Evolutionary conservation across 2,329 filamentous ascomycete genomes (phyloP).

Genomic region (Cryphonectria parasitica): DNA sequence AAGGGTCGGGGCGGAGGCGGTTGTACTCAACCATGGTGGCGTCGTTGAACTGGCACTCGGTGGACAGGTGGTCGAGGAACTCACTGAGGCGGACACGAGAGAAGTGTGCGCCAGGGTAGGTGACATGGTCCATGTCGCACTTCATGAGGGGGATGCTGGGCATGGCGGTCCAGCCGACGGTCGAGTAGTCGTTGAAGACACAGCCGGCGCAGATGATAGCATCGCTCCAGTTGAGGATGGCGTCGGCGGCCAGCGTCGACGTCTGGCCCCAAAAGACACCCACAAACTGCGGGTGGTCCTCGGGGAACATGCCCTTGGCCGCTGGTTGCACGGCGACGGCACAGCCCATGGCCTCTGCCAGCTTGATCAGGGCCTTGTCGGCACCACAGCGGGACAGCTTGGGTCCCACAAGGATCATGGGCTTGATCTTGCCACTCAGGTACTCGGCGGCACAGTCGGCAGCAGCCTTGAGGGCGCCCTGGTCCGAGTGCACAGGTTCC

Average conservation of each 20-base stretch:
- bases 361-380: conserved; percentile 33
- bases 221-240: conserved; percentile 36
- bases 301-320: conserved; percentile 38
- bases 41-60: conserved; percentile 32
- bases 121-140: conserved; percentile 36
- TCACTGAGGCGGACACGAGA: conserved; percentile 35
- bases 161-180: conserved; percentile 37
- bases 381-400: conserved; percentile 32
- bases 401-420: conserved; percentile 35
- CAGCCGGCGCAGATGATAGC: conserved; percentile 36
- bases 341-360: conserved; percentile 36
- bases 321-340: conserved; percentile 37
- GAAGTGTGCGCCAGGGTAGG: conserved; percentile 35
- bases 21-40: conserved; percentile 36
- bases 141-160: conserved; percentile 35
- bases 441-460: conserved; percentile 32
- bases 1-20: conserved; percentile 33
- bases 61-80: conserved; percentile 34
- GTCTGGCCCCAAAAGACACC: conserved; percentile 37
- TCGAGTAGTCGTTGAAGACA: conserved; percentile 37
- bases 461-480: conserved; percentile 34
- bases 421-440: conserved; percentile 35
- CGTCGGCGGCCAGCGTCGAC: conserved; percentile 35
- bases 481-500: conserved; percentile 30
- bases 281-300: conserved; percentile 35